Evolutionary conservation across 495 filamentous ascomycete species (phyloP).

Genomic region (Schizothecium vesticola): DNA sequence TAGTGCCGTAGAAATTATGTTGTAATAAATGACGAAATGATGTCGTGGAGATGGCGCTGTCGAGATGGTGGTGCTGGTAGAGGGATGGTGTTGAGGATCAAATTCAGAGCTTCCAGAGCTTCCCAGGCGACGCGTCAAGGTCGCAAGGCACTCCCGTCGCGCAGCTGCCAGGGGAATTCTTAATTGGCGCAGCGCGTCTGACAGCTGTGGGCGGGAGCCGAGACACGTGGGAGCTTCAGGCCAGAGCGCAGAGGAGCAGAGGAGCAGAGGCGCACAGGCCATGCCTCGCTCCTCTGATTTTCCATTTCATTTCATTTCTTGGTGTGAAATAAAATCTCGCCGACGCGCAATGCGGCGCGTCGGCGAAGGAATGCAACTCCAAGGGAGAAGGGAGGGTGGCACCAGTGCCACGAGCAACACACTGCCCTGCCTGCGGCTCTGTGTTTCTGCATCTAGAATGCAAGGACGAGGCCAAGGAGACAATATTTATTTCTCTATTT

Average conservation of each 20-base stretch:
- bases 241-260: no score
- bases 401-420: background rate
- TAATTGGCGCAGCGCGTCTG: background rate
- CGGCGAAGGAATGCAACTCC: background rate
- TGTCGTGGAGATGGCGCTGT: background rate
- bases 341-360: no score
- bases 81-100: background rate
- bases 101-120: background rate
- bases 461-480: background rate
- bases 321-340: background rate
- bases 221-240: no score
- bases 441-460: background rate
- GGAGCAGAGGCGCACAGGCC: no score
- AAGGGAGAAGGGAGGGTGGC: background rate
- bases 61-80: background rate
- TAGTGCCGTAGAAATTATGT: no score
- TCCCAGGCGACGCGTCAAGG: background rate
- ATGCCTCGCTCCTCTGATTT: no score
- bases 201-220: background rate
- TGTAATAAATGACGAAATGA: no score
- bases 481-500: background rate
- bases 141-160: background rate
- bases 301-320: background rate
- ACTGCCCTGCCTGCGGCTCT: background rate
- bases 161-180: background rate